Evolutionary conservation across 2,329 filamentous ascomycete species (phyloP).

Genomic region (Penicillium occitanis): DNA sequence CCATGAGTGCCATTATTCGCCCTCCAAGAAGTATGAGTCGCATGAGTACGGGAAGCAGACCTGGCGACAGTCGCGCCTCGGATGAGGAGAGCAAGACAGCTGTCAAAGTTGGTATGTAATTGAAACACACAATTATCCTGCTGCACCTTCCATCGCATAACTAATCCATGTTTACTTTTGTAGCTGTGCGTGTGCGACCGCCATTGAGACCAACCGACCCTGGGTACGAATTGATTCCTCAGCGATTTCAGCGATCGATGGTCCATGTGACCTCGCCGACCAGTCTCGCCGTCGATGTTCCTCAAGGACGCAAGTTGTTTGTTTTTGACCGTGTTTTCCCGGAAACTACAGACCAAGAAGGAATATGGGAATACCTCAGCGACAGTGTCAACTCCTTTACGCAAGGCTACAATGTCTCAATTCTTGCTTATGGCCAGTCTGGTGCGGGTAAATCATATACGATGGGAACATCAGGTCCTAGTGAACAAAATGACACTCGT

Average conservation of each 20-base stretch:
- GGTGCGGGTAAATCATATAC: constrained; percentile 98
- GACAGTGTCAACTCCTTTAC: constrained; percentile 89
- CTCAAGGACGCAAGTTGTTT: constrained; percentile 90
- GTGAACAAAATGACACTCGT: constrained; percentile 68
- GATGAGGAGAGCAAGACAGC: constrained; percentile 89
- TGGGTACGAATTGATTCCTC: constrained; percentile 90
- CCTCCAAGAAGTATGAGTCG: constrained; percentile 78
- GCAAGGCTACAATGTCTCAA: constrained; percentile 97
- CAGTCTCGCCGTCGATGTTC: constrained; percentile 82
- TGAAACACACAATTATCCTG: constrained; percentile 21
- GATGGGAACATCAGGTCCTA: constrained; percentile 91
- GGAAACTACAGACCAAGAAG: constrained; percentile 78
- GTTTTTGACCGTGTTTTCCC: constrained; percentile 95
- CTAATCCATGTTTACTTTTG: not conserved
- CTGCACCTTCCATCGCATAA: not conserved
- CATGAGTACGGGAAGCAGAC: constrained; percentile 75
- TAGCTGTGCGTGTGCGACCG: constrained; percentile 90
- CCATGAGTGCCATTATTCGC: constrained; percentile 77
- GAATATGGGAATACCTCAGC: constrained; percentile 88
- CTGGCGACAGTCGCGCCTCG: constrained; percentile 75
- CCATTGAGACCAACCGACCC: constrained; percentile 80
- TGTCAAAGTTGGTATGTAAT: constrained; percentile 90
- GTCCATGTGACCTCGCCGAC: constrained; percentile 86
- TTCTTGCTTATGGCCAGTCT: constrained; percentile 95
- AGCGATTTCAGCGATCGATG: constrained; percentile 90